phyloP scores from a whole-genome alignment of 352 stramenopile genomes.

The Phytophthora constricta region DNA sequence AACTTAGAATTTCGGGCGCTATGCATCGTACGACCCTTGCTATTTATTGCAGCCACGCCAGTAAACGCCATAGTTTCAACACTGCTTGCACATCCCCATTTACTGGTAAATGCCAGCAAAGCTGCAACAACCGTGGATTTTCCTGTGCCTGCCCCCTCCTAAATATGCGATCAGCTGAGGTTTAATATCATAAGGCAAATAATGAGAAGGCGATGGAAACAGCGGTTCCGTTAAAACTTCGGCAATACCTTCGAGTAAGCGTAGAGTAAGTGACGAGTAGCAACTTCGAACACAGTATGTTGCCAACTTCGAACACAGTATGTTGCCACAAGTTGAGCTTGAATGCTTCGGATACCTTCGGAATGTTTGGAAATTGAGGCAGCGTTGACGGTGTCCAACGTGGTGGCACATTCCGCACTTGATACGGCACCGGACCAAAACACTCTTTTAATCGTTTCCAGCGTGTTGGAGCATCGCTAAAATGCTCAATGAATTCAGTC shows the following conservation, averaged over 20 bases:
- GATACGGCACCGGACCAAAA: neutral
- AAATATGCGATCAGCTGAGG: neutral
- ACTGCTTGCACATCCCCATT: neutral
- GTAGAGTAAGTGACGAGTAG: neutral
- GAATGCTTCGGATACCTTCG: too few relatives aligned
- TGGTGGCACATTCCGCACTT: neutral
- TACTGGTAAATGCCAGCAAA: neutral
- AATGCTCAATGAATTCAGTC: neutral
- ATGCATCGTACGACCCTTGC: neutral
- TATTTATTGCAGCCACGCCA: neutral
- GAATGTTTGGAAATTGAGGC: neutral
- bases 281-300: neutral
- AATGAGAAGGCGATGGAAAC: too few relatives aligned
- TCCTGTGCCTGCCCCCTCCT: neutral
- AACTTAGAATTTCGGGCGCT: constrained; percentile 20
- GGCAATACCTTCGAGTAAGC: neutral
- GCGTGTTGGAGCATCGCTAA: neutral
- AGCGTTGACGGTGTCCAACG: neutral
- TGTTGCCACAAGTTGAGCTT: neutral
- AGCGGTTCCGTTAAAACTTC: too few relatives aligned
- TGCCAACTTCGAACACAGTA: neutral
- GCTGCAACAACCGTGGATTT: neutral
- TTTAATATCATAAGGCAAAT: too few relatives aligned
- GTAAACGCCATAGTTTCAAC: neutral
- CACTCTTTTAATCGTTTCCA: neutral